These are phyloP conservation scores for Scutellaria baicalensis DNA, from an alignment of 257 asterid species.

Conservation along the genomic window DNA sequence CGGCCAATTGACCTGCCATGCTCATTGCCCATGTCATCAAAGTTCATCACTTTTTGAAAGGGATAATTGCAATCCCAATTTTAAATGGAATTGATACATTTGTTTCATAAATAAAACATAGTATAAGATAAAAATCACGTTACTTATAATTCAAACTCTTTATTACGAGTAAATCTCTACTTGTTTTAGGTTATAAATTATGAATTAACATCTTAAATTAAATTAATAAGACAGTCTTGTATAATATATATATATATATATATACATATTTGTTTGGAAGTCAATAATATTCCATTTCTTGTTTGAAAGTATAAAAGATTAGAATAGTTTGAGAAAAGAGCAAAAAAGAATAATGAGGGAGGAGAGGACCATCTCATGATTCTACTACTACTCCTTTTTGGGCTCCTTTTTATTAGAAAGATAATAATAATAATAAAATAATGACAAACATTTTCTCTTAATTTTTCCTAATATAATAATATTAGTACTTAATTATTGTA, in stretches of 20 bases:
- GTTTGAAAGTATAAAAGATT: neutral
- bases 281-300: neutral
- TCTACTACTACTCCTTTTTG: constrained; percentile 1
- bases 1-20: neutral
- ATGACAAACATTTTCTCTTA: neutral
- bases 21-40: neutral
- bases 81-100: neutral
- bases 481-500: too few species aligned
- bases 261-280: too few species aligned
- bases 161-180: too few species aligned
- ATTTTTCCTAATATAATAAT: neutral
- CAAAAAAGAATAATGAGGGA: neutral
- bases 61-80: neutral
- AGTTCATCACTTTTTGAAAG: neutral
- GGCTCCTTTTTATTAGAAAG: neutral
- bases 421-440: neutral
- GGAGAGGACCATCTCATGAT: constrained; percentile 14
- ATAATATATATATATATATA: too few species aligned
- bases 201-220: too few species aligned
- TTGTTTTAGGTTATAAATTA: too few species aligned
- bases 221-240: too few species aligned
- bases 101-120: too few species aligned
- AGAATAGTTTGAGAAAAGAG: neutral
- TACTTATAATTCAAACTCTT: too few species aligned
- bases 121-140: too few species aligned